Evolutionary conservation across 768 basidiomycete genomes (phyloP).

Genomic region (Xanthoconium purpureum): DNA sequence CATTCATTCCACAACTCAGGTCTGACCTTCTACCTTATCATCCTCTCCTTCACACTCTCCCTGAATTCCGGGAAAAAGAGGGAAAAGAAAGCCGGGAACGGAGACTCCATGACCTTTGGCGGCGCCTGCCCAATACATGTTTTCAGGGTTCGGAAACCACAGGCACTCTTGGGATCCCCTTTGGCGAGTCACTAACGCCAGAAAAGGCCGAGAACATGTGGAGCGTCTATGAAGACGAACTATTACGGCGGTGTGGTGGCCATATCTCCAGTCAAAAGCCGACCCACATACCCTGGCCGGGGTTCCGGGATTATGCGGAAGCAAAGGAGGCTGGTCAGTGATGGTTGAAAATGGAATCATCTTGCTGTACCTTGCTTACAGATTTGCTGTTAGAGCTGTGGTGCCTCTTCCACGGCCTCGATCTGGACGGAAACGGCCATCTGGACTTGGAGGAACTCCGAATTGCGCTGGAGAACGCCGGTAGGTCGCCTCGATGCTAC

Average conservation of each 20-base stretch:
- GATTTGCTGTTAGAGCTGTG: conserved; percentile 64
- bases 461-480: conserved; percentile 66
- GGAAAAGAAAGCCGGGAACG: conserved; percentile 59
- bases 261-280: conserved; percentile 39
- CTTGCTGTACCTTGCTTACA: conserved; percentile 15
- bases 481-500: conserved; percentile 39
- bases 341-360: conserved; percentile 10
- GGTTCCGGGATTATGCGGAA: conserved; percentile 72
- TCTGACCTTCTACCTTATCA: conserved; percentile 46
- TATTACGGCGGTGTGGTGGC: conserved; percentile 54
- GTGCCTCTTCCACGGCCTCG: conserved; percentile 89
- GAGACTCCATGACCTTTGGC: conserved; percentile 63
- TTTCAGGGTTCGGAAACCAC: conserved; percentile 24
- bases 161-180: conserved; percentile 14
- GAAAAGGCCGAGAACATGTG: conserved; percentile 62
- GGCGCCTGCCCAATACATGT: conserved; percentile 43
- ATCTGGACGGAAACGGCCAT: conserved; percentile 84
- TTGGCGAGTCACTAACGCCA: conserved; percentile 36
- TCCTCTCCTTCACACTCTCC: conserved; percentile 48
- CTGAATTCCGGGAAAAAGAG: conserved; percentile 63
- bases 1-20: conserved; percentile 56
- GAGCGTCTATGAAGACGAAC: conserved; percentile 74
- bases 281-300: conserved; percentile 61
- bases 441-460: conserved; percentile 65
- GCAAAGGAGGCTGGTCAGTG: conserved; percentile 76